Evolutionary conservation across 768 basidiomycete species (phyloP).

Genomic region (Serendipita indica): DNA sequence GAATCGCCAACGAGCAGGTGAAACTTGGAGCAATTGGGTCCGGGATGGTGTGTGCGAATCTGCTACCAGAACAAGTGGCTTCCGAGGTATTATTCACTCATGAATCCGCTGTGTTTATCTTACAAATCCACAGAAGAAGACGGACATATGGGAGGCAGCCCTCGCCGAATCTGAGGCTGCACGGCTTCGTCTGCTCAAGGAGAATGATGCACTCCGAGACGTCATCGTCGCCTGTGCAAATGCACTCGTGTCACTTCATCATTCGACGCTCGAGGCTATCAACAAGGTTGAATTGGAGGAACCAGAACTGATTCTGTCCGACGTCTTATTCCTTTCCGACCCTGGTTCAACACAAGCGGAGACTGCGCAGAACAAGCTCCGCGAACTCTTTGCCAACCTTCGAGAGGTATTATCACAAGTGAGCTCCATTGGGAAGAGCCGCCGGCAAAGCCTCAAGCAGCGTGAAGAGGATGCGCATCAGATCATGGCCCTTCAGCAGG

Average conservation of each 20-base stretch:
- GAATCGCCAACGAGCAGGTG: conserved; percentile 50
- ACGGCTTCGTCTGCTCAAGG: conserved; percentile 42
- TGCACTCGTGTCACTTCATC: conserved; percentile 33
- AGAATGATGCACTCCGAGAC: conserved; percentile 46
- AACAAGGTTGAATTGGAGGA: conserved; percentile 24
- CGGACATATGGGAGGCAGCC: conserved; percentile 46
- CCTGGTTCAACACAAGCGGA: conserved; percentile 30
- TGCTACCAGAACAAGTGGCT: background rate
- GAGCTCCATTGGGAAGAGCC: conserved; percentile 19
- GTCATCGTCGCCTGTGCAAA: conserved; percentile 50
- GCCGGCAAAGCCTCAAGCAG: conserved; percentile 2
- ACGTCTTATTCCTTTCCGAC: conserved; percentile 32
- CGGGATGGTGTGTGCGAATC: conserved; percentile 32
- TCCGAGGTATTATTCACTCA: conserved; percentile 19
- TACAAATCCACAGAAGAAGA: conserved; percentile 24
- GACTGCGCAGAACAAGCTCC: conserved; percentile 35
- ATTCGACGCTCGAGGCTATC: conserved; percentile 35
- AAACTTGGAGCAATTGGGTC: conserved; percentile 36
- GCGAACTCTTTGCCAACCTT: conserved; percentile 29
- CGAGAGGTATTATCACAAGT: conserved; percentile 23
- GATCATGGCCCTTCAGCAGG: conserved; percentile 19
- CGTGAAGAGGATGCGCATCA: conserved; percentile 8
- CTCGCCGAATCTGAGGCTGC: conserved; percentile 61
- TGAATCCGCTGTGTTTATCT: background rate
- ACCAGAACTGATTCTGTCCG: conserved; percentile 37